A percentile compares a stretch with the other conserved stretches of the same genome.
These are phyloP conservation scores for Kodamaea fukazawae DNA, from an alignment of 805 yeast species.

Conservation along the genomic window DNA sequence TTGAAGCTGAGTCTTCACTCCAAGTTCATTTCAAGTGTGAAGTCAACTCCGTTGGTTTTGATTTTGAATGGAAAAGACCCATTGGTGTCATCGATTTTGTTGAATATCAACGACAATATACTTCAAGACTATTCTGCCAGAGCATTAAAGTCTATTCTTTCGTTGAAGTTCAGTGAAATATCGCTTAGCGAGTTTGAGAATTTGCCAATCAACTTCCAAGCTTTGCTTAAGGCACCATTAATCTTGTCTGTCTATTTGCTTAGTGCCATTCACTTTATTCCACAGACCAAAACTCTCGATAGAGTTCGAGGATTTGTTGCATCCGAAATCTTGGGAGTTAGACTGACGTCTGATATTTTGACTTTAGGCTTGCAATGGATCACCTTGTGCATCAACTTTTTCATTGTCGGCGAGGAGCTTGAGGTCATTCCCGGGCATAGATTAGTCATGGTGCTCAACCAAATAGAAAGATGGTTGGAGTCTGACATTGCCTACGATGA, in stretches of 20 bases:
- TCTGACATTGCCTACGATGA: conserved; percentile 59
- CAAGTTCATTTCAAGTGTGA: conserved; percentile 2
- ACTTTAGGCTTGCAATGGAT: conserved; percentile 45
- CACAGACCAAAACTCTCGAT: conserved; percentile 39
- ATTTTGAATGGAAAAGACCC: conserved; percentile 1
- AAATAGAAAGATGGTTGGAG: conserved; percentile 57
- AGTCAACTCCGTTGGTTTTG: conserved; percentile 1
- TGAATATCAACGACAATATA: background rate
- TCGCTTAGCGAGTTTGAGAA: conserved; percentile 17
- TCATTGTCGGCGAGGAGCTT: conserved; percentile 30
- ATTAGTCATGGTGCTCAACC: conserved; percentile 56
- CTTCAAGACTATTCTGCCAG: conserved; percentile 11
- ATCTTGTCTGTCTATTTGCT: conserved; percentile 27
- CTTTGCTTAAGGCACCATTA: conserved; percentile 28
- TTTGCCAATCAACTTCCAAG: conserved; percentile 28
- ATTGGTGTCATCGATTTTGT: conserved; percentile 1
- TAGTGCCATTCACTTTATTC: conserved; percentile 37
- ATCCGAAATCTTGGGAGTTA: conserved; percentile 61
- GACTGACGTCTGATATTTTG: conserved; percentile 37
- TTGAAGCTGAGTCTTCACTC: background rate
- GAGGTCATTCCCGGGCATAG: conserved; percentile 62
- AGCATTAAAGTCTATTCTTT: conserved; percentile 9
- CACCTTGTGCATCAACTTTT: conserved; percentile 45
- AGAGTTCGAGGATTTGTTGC: conserved; percentile 59
- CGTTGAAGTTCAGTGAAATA: conserved; percentile 13